Conservation (phyloP, 306 rosid genomes). For the Astragalus membranaceus region DNA sequence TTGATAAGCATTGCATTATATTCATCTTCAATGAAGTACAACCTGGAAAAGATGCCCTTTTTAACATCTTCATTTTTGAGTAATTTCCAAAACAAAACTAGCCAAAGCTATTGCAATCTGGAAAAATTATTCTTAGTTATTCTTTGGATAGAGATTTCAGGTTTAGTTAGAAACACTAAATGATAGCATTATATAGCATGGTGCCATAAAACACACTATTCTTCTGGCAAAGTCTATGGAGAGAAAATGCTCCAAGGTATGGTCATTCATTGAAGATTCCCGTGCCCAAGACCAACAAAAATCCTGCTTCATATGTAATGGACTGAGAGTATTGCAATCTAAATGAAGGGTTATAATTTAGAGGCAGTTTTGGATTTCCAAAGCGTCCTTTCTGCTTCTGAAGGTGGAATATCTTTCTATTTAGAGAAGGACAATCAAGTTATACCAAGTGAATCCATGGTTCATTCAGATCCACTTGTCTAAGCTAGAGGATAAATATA, state of each 20-base stretch:
- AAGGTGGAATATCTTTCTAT: too few species aligned
- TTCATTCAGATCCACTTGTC: background rate
- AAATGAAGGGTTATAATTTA: background rate
- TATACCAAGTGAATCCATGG: background rate
- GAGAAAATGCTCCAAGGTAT: background rate
- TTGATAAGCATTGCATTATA: conserved; percentile 12
- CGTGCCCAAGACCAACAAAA: background rate
- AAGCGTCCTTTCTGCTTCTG: background rate
- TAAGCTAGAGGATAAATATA: background rate
- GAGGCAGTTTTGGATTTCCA: conserved; percentile 1
- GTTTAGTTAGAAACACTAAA: background rate
- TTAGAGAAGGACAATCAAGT: too few species aligned
- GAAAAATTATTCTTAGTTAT: background rate
- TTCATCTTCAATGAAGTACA: background rate
- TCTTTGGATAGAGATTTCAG: background rate
- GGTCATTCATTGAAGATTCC: background rate
- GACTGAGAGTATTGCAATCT: background rate
- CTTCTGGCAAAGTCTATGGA: background rate
- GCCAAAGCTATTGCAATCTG: background rate
- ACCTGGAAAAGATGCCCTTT: background rate
- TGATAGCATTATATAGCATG: background rate
- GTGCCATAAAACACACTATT: background rate
- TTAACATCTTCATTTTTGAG: background rate
- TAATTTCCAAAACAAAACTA: conserved; percentile 1
- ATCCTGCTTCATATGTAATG: background rate